A percentile compares a stretch with the other conserved stretches of the same genome.
phyloP scores from a whole-genome alignment of 352 stramenopile genomes.

The Globisporangium cederbergense region DNA sequence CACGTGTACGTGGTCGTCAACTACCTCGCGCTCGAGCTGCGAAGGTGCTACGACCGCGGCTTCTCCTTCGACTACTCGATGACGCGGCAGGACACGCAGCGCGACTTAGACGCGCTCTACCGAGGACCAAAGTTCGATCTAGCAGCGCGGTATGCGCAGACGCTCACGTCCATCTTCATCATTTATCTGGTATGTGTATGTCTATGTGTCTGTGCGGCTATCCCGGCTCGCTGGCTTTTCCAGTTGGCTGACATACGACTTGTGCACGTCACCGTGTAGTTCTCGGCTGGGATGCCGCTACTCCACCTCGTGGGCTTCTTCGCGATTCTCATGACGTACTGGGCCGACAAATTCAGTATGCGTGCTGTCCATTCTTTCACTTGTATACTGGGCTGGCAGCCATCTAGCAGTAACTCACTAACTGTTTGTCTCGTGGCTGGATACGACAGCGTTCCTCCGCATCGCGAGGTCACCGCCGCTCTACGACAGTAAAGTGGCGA shows the following conservation, averaged over 20 bases:
- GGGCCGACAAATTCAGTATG: slow-evolving; percentile 87
- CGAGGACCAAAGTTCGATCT: slow-evolving; percentile 78
- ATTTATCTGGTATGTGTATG: slow-evolving; percentile 54
- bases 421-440: neutral
- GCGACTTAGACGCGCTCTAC: slow-evolving; percentile 75
- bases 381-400: neutral
- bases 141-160: slow-evolving; percentile 63
- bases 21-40: slow-evolving; percentile 47
- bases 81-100: slow-evolving; percentile 76
- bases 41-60: slow-evolving; percentile 55
- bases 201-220: neutral
- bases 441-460: slow-evolving; percentile 52
- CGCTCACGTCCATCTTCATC: slow-evolving; percentile 81
- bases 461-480: slow-evolving; percentile 64
- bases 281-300: slow-evolving; percentile 78
- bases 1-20: slow-evolving; percentile 59
- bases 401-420: neutral
- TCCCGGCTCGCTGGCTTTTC: neutral
- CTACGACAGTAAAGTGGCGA: slow-evolving; percentile 70
- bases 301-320: slow-evolving; percentile 72
- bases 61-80: slow-evolving; percentile 63
- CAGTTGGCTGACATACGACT: neutral
- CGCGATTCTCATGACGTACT: slow-evolving; percentile 77
- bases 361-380: neutral
- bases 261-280: slow-evolving; percentile 24